Conservation (phyloP, 2,329 filamentous ascomycete genomes). For the Aspergillus novofumigatus region DNA sequence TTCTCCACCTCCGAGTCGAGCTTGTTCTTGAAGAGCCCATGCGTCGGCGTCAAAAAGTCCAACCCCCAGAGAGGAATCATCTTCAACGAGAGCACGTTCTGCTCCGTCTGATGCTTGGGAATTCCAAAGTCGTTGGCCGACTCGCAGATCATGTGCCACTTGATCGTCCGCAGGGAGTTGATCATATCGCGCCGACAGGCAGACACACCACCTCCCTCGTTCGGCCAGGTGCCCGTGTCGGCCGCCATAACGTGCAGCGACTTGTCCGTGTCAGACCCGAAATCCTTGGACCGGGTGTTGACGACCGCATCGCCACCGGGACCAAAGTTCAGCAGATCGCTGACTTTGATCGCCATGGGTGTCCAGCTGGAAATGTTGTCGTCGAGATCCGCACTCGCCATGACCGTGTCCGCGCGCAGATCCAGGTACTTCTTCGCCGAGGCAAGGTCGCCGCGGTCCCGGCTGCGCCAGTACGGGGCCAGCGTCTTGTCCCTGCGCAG, state of each 20-base stretch:
- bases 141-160: constrained; percentile 54
- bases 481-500: constrained; percentile 46
- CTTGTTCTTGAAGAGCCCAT: constrained; percentile 53
- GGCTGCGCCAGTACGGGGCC: constrained; percentile 43
- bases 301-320: constrained; percentile 52
- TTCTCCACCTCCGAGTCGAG: constrained; percentile 50
- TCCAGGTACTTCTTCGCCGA: constrained; percentile 44
- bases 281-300: constrained; percentile 46
- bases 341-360: constrained; percentile 48
- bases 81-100: constrained; percentile 53
- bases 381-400: constrained; percentile 50
- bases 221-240: constrained; percentile 52
- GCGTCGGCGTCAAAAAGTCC: constrained; percentile 50
- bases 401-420: constrained; percentile 47
- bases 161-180: constrained; percentile 51
- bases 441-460: constrained; percentile 41
- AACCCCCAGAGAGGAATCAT: constrained; percentile 53
- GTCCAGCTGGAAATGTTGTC: constrained; percentile 52
- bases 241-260: constrained; percentile 50
- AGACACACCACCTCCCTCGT: constrained; percentile 52
- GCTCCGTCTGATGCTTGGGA: constrained; percentile 53
- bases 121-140: constrained; percentile 54
- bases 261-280: constrained; percentile 47
- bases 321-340: constrained; percentile 50
- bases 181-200: constrained; percentile 54